These are phyloP conservation scores for Pythium monospermum DNA, from an alignment of 352 stramenopile species.

Conservation along the genomic window DNA sequence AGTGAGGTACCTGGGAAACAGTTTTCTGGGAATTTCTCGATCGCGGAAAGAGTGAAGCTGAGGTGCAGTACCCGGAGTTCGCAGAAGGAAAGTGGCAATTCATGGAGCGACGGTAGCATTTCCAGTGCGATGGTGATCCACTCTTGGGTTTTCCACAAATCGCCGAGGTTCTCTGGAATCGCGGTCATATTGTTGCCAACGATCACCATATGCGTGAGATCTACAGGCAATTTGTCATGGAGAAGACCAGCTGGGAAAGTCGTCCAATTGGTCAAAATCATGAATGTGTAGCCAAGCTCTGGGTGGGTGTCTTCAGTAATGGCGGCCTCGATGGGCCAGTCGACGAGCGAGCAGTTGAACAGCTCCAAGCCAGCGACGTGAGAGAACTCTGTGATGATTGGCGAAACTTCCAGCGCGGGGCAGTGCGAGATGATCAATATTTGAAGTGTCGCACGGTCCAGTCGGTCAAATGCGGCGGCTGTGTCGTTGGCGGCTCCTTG, in stretches of 20 bases:
- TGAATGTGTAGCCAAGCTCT: not conserved
- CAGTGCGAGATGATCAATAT: conserved; percentile 11
- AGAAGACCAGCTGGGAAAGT: not conserved
- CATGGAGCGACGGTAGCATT: not conserved
- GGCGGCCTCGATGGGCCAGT: not conserved
- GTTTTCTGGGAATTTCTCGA: no score
- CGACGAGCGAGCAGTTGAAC: conserved; percentile 7
- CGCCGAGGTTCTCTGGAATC: not conserved
- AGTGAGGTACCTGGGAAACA: no score
- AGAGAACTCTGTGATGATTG: not conserved
- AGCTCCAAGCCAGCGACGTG: conserved; percentile 6
- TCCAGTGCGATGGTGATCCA: not conserved
- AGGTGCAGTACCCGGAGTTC: not conserved
- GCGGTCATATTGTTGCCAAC: not conserved
- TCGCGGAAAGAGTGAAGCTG: not conserved
- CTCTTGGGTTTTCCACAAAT: not conserved
- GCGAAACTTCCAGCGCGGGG: conserved; percentile 1
- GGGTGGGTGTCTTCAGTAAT: not conserved
- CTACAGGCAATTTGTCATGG: not conserved
- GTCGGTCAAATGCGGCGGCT: not conserved
- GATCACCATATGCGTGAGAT: not conserved
- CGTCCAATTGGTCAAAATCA: not conserved
- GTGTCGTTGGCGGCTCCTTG: no score
- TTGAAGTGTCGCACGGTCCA: not conserved
- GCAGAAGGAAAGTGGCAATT: not conserved